Conservation (phyloP, 2,329 filamentous ascomycete genomes). For the Ophiostoma quercus region DNA sequence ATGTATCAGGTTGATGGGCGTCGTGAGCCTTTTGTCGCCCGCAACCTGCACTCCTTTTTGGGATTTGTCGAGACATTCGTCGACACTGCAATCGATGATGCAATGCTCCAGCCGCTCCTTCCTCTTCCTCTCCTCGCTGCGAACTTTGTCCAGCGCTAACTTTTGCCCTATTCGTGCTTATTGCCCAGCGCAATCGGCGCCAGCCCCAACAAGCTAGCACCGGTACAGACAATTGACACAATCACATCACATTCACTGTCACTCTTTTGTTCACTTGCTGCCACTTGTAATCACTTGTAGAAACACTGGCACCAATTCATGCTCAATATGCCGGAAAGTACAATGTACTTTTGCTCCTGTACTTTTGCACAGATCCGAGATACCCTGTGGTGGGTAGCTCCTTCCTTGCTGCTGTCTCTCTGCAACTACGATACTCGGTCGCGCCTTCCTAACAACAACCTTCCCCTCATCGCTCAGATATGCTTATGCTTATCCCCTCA, state of each 20-base stretch:
- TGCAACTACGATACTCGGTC: neutral
- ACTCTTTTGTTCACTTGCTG: no score
- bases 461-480: neutral
- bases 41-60: no score
- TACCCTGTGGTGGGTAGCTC: neutral
- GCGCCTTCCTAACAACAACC: neutral
- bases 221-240: neutral
- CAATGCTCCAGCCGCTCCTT: neutral
- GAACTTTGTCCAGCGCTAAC: neutral
- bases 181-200: slow-evolving; percentile 2
- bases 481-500: neutral
- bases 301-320: neutral
- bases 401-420: neutral
- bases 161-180: neutral
- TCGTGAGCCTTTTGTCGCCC: neutral
- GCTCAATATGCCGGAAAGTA: neutral
- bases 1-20: neutral
- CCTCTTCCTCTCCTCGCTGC: no score
- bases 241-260: no score
- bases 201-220: neutral
- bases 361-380: neutral
- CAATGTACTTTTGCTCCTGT: neutral
- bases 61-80: no score
- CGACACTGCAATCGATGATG: neutral
- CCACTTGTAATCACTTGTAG: neutral